Evolutionary conservation across 78 protist species (phyloP).

Genomic region (Dictyostelium discoideum): dicty_2.7 NC_007088.5:3055001-3055500

Average conservation of each 20-base stretch:
- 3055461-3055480: background rate
- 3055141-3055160: background rate
- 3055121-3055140: background rate
- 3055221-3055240: background rate
- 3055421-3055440: background rate
- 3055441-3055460: background rate
- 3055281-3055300: background rate
- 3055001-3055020: background rate
- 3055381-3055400: background rate
- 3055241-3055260: conserved; percentile 21
- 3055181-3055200: background rate
- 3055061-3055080: conserved; percentile 6
- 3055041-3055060: background rate
- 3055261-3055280: conserved; percentile 17
- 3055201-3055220: conserved; percentile 21
- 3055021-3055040: background rate
- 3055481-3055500: background rate
- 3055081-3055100: background rate
- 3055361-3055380: background rate
- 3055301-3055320: conserved; percentile 7
- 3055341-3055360: conserved; percentile 1
- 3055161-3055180: conserved; percentile 34
- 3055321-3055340: background rate
- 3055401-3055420: background rate
- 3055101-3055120: conserved; percentile 3